Percentiles rank a stretch among this genome's conserved stretches.
These are phyloP conservation scores for Salix udensis DNA, from an alignment of 345 rosid species.

Conservation along the genomic window DNA sequence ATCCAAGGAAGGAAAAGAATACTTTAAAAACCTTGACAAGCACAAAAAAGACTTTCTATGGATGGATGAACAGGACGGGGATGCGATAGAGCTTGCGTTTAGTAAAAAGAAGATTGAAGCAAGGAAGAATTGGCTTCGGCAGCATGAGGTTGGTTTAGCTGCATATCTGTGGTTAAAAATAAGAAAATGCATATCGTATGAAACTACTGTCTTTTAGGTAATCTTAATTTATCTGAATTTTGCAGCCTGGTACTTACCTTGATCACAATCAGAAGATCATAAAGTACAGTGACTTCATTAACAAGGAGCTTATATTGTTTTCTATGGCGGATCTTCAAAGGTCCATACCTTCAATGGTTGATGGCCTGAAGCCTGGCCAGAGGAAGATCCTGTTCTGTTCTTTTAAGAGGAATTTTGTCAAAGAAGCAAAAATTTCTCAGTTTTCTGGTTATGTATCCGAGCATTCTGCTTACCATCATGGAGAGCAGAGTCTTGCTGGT, in stretches of 20 bases:
- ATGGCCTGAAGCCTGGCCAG: conserved; percentile 96
- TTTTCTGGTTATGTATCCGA: conserved; percentile 85
- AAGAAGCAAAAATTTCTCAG: conserved; percentile 75
- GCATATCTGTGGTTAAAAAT: neutral
- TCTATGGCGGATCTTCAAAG: conserved; percentile 98
- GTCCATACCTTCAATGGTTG: conserved; percentile 95
- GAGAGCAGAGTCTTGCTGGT: conserved; percentile 83
- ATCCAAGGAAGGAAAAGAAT: conserved; percentile 66
- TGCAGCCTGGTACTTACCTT: conserved; percentile 91
- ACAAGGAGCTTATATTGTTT: conserved; percentile 92
- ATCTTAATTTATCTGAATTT: neutral
- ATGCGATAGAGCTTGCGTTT: conserved; percentile 93
- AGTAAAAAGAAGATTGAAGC: conserved; percentile 95
- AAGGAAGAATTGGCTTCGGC: conserved; percentile 92
- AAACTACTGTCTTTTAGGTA: neutral
- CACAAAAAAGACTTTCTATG: conserved; percentile 90
- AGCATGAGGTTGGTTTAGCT: conserved; percentile 52
- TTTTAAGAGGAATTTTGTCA: conserved; percentile 76
- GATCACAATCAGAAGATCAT: conserved; percentile 62
- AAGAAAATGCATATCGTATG: neutral
- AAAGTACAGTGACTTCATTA: conserved; percentile 83
- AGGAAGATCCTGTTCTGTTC: conserved; percentile 86
- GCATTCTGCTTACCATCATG: conserved; percentile 94
- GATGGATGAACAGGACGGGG: conserved; percentile 77
- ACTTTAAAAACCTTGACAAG: conserved; percentile 49